phyloP scores from a whole-genome alignment of 2,329 filamentous ascomycete species.

The Xylariales sp. region DNA sequence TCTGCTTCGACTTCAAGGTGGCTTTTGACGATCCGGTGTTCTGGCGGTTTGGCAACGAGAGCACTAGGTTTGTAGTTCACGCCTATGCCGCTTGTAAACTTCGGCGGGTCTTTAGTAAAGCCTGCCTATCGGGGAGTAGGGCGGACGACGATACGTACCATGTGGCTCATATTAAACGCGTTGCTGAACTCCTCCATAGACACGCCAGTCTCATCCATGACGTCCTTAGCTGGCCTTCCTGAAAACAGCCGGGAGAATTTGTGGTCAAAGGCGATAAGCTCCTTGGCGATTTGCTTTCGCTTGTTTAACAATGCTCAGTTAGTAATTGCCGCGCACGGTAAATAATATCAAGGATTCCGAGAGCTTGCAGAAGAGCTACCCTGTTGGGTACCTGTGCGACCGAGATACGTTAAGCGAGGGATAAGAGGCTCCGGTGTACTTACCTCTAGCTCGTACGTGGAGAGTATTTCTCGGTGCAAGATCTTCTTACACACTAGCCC shows the following conservation, averaged over 20 bases:
- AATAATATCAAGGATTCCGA: background rate
- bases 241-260: slow-evolving; percentile 62
- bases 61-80: slow-evolving; percentile 69
- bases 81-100: slow-evolving; percentile 47
- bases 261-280: slow-evolving; percentile 68
- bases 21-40: slow-evolving; percentile 18
- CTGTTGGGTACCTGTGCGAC: no score
- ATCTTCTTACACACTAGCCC: slow-evolving; percentile 52
- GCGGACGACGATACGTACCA: slow-evolving; percentile 30
- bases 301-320: background rate
- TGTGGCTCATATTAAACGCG: slow-evolving; percentile 43
- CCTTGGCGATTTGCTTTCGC: slow-evolving; percentile 66
- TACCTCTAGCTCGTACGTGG: slow-evolving; percentile 56
- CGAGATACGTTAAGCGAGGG: no score
- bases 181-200: slow-evolving; percentile 64
- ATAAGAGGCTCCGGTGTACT: background rate
- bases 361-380: background rate
- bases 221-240: slow-evolving; percentile 63
- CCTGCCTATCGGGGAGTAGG: background rate
- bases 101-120: background rate
- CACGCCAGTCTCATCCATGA: slow-evolving; percentile 67
- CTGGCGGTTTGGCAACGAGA: slow-evolving; percentile 65
- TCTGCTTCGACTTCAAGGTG: slow-evolving; percentile 5
- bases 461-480: slow-evolving; percentile 50
- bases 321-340: background rate